phyloP scores from a whole-genome alignment of 306 rosid genomes.

The Cucurbita moschata region DNA sequence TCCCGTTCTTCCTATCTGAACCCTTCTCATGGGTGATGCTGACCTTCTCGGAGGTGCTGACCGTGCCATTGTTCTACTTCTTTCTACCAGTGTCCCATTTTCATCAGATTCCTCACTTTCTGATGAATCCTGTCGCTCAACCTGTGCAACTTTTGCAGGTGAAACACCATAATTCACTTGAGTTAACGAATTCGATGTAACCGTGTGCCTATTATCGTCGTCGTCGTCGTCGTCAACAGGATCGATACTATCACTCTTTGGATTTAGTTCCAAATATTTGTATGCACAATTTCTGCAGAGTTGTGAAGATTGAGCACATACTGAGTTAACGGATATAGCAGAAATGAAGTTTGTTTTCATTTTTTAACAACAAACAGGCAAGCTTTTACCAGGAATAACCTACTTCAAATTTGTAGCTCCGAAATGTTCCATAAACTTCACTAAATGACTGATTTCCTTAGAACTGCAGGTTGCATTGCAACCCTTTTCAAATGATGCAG shows the following conservation, averaged over 20 bases:
- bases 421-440: constrained; percentile 19
- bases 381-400: constrained; percentile 13
- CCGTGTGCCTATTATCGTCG: constrained; percentile 22
- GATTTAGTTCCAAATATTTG: constrained; percentile 39
- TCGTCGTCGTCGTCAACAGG: not conserved
- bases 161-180: constrained; percentile 81
- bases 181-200: constrained; percentile 16
- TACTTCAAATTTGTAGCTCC: constrained; percentile 62
- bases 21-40: constrained; percentile 94
- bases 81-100: constrained; percentile 48
- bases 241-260: constrained; percentile 17
- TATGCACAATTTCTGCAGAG: constrained; percentile 41
- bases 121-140: constrained; percentile 60
- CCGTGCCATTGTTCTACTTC: constrained; percentile 73
- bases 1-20: constrained; percentile 81
- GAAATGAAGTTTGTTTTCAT: not conserved
- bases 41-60: constrained; percentile 71
- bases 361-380: not conserved
- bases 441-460: constrained; percentile 20
- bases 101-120: constrained; percentile 70
- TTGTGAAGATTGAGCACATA: not conserved
- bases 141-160: constrained; percentile 78
- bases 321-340: not conserved
- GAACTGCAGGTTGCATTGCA: constrained; percentile 27
- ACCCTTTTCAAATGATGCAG: constrained; percentile 33